Evolutionary conservation across 805 yeast genomes (phyloP).

Genomic region (Schwanniomyces vanrijiae): DNA sequence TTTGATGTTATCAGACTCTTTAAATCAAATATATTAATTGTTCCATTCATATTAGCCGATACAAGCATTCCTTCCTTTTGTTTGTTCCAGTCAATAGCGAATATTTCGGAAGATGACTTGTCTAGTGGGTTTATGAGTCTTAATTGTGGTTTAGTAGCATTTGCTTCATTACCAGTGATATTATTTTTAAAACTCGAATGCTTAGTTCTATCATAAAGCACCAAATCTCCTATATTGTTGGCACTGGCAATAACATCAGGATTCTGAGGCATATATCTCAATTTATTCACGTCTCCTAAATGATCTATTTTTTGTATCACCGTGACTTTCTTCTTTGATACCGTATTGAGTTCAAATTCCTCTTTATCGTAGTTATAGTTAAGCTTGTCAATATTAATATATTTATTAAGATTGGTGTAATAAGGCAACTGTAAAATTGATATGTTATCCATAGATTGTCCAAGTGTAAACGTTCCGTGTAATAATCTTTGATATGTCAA

Average conservation of each 20-base stretch:
- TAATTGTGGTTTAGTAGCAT: slow-evolving; percentile 50
- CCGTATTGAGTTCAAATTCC: slow-evolving; percentile 37
- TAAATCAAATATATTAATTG: slow-evolving; percentile 68
- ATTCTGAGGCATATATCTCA: slow-evolving; percentile 78
- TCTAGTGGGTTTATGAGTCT: slow-evolving; percentile 33
- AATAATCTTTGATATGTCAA: slow-evolving; percentile 42
- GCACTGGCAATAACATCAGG: slow-evolving; percentile 78
- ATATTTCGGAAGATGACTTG: slow-evolving; percentile 51
- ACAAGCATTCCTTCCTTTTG: slow-evolving; percentile 59
- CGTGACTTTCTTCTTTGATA: slow-evolving; percentile 26
- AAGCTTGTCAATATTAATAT: slow-evolving; percentile 36
- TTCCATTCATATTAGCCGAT: slow-evolving; percentile 64
- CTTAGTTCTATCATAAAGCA: slow-evolving; percentile 79
- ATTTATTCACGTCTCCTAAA: slow-evolving; percentile 70
- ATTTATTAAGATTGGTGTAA: slow-evolving; percentile 29
- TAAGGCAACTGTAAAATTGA: slow-evolving; percentile 34
- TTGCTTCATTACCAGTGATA: slow-evolving; percentile 21
- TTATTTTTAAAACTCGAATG: slow-evolving; percentile 46
- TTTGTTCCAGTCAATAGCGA: slow-evolving; percentile 75
- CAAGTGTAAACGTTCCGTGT: slow-evolving; percentile 65
- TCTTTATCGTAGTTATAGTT: slow-evolving; percentile 37
- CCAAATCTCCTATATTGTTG: slow-evolving; percentile 63
- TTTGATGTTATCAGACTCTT: slow-evolving; percentile 33
- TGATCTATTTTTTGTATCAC: slow-evolving; percentile 62
- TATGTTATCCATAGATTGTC: slow-evolving; percentile 51